phyloP scores from a whole-genome alignment of 192 early-diverging fungal species.

The Jimgerdemannia flammicorona region DNA sequence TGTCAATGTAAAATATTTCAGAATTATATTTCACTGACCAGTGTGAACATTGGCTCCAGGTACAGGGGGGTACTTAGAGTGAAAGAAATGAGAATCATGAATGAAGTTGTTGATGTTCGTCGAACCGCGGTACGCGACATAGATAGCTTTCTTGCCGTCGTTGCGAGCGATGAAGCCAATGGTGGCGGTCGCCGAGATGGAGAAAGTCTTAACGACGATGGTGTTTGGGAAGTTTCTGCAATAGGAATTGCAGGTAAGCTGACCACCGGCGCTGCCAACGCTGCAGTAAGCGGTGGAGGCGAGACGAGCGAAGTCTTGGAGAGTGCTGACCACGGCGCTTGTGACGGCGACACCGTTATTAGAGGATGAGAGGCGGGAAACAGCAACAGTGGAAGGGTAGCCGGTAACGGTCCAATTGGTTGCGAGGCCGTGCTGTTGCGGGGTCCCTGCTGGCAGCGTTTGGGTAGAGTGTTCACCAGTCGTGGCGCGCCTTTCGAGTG shows the following conservation, averaged over 20 bases:
- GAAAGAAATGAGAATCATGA: constrained; percentile 10
- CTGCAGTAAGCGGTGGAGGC: constrained; percentile 23
- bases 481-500: background rate
- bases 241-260: constrained; percentile 15
- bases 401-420: background rate
- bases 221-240: constrained; percentile 10
- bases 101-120: background rate
- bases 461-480: background rate
- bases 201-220: constrained; percentile 8
- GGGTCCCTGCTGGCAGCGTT: background rate
- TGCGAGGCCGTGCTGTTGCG: background rate
- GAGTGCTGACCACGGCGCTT: background rate
- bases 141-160: constrained; percentile 11
- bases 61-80: constrained; percentile 14
- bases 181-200: constrained; percentile 6
- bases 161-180: constrained; percentile 15
- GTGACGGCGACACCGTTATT: background rate
- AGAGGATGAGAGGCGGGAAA: background rate
- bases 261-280: background rate
- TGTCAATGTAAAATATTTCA: no score
- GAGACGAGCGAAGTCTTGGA: constrained; percentile 9
- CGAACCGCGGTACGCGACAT: constrained; percentile 20
- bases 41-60: constrained; percentile 13
- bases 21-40: background rate
- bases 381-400: background rate